Evolutionary conservation across 106 monocot genomes (phyloP).

Genomic region (Narthecium ossifragum): DNA sequence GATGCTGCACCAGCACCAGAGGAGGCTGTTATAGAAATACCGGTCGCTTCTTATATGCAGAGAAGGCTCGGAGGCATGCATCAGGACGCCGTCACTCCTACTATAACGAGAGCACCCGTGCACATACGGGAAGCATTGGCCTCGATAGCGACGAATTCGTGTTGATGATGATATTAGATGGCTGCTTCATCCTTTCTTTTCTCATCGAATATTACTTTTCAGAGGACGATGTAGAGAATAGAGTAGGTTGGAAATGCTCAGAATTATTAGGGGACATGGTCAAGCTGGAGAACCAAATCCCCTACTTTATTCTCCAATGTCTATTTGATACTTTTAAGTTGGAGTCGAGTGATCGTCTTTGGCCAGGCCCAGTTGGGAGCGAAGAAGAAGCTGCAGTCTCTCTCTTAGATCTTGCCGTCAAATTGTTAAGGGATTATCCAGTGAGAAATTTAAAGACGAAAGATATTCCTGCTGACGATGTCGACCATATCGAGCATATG

Average conservation of each 20-base stretch:
- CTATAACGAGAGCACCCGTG: too few relatives aligned
- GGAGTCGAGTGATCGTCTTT: not conserved
- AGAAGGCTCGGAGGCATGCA: too few relatives aligned
- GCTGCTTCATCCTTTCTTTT: conserved; percentile 16
- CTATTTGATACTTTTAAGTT: not conserved
- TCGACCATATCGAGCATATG: not conserved
- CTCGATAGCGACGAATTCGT: not conserved
- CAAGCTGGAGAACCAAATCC: conserved; percentile 16
- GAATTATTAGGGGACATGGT: not conserved
- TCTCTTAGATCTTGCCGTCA: too few relatives aligned
- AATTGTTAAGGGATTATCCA: too few relatives aligned
- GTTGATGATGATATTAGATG: conserved; percentile 8
- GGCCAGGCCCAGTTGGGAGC: too few relatives aligned
- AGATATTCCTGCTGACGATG: not conserved
- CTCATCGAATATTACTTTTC: not conserved
- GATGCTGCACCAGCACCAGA: too few relatives aligned
- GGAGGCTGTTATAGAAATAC: too few relatives aligned
- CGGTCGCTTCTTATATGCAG: too few relatives aligned
- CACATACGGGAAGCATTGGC: too few relatives aligned
- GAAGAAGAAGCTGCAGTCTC: too few relatives aligned
- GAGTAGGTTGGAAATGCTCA: not conserved
- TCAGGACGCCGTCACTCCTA: too few relatives aligned
- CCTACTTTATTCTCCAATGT: conserved; percentile 2
- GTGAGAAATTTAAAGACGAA: too few relatives aligned
- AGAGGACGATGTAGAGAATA: not conserved